Evolutionary conservation across 108 stramenopile genomes (phyloP).

Genomic region (Pseudonitzschia multistriata): DNA sequence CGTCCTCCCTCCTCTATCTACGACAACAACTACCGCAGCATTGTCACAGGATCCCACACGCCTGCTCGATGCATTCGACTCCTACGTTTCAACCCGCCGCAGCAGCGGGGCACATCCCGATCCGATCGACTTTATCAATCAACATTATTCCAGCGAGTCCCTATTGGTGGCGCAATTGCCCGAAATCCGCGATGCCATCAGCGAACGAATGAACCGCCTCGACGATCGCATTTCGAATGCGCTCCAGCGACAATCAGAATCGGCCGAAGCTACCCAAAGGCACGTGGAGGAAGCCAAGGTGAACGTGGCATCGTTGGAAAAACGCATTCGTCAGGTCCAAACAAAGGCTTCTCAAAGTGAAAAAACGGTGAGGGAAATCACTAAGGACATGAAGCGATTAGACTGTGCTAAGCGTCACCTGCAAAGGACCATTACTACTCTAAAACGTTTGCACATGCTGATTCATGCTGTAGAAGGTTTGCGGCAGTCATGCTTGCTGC

Average conservation of each 20-base stretch:
- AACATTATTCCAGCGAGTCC: conserved; percentile 70
- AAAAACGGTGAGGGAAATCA: conserved; percentile 77
- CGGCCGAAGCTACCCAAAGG: conserved; percentile 50
- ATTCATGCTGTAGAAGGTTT: conserved; percentile 93
- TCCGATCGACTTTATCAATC: conserved; percentile 80
- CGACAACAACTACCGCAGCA: conserved; percentile 5
- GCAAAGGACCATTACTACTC: conserved; percentile 92
- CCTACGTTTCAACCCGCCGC: conserved; percentile 28
- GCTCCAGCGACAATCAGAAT: conserved; percentile 71
- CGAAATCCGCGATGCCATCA: conserved; percentile 64
- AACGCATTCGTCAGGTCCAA: conserved; percentile 61
- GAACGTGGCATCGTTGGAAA: conserved; percentile 50
- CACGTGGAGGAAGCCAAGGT: conserved; percentile 73
- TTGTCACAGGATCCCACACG: conserved; percentile 41
- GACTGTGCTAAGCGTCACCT: conserved; percentile 97
- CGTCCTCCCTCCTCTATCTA: conserved; percentile 13
- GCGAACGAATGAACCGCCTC: conserved; percentile 58
- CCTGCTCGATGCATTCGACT: conserved; percentile 53
- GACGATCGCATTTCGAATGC: conserved; percentile 76
- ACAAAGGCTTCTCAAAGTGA: conserved; percentile 74
- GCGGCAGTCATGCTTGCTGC: conserved; percentile 53
- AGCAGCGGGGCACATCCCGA: conserved; percentile 37
- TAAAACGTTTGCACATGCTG: conserved; percentile 98
- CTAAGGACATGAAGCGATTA: conserved; percentile 94
- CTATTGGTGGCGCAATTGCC: conserved; percentile 59